phyloP scores from a whole-genome alignment of 106 monocot genomes.

The Posidonia australis region DNA sequence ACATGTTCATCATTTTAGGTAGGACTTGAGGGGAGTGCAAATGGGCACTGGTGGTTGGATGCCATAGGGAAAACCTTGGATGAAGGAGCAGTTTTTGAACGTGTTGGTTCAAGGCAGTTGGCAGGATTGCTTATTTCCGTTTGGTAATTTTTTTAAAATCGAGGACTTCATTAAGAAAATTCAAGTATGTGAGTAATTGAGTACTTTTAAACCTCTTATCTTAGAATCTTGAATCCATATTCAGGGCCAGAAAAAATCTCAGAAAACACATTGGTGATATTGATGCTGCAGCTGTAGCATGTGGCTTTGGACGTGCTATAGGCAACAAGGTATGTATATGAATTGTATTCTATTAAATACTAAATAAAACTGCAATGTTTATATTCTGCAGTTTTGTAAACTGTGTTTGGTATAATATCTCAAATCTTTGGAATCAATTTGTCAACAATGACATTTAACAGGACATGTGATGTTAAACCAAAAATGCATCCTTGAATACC shows the following conservation, averaged over 20 bases:
- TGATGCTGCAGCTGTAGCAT: constrained; percentile 19
- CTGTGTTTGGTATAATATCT: too few species aligned
- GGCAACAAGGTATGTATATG: constrained; percentile 14
- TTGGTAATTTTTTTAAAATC: constrained; percentile 29
- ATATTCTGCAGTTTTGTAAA: background rate
- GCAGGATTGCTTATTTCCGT: constrained; percentile 50
- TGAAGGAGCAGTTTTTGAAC: constrained; percentile 55
- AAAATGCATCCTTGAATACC: too few species aligned
- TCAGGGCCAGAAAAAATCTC: constrained; percentile 65
- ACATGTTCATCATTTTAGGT: constrained; percentile 28
- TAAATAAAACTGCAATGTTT: background rate
- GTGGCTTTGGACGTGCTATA: constrained; percentile 15
- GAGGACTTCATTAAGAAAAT: background rate
- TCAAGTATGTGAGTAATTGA: background rate
- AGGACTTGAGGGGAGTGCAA: constrained; percentile 64
- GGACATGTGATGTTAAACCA: too few species aligned
- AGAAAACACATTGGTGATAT: constrained; percentile 28
- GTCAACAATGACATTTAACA: too few species aligned
- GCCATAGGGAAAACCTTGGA: constrained; percentile 43
- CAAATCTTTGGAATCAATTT: too few species aligned
- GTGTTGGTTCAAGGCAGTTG: constrained; percentile 60
- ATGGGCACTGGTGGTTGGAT: constrained; percentile 65
- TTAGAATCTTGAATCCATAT: constrained; percentile 1
- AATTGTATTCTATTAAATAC: too few species aligned
- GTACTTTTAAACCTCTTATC: background rate